Evolutionary conservation across 1,139 yeast genomes (phyloP).

Genomic region (Geotrichum siamense): DNA sequence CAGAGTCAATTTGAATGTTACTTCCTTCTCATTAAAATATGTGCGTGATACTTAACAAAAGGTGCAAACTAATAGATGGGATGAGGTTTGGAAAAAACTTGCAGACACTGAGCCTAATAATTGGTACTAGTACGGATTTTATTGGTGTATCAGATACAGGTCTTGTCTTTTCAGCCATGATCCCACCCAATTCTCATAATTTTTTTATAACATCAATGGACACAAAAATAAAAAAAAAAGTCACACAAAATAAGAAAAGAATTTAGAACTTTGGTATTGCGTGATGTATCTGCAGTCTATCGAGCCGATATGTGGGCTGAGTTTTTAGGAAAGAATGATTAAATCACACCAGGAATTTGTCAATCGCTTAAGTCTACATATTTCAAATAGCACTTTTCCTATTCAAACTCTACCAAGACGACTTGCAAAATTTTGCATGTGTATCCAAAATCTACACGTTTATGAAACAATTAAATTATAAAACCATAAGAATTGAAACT

Average conservation of each 20-base stretch:
- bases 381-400: slow-evolving; percentile 39
- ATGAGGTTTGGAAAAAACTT: slow-evolving; percentile 31
- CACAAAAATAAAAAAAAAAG: slow-evolving; percentile 11
- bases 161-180: slow-evolving; percentile 14
- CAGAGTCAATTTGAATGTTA: slow-evolving; percentile 29
- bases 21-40: slow-evolving; percentile 32
- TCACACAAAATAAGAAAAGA: slow-evolving; percentile 29
- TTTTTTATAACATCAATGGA: slow-evolving; percentile 4
- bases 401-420: slow-evolving; percentile 39
- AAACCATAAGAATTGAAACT: slow-evolving; percentile 28
- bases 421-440: slow-evolving; percentile 31
- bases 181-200: slow-evolving; percentile 2
- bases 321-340: slow-evolving; percentile 45
- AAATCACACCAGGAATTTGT: slow-evolving; percentile 47
- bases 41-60: slow-evolving; percentile 32
- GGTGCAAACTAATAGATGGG: slow-evolving; percentile 33
- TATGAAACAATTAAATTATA: slow-evolving; percentile 39
- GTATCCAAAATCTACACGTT: slow-evolving; percentile 41
- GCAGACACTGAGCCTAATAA: slow-evolving; percentile 17
- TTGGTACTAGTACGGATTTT: slow-evolving; percentile 32
- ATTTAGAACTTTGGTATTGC: slow-evolving; percentile 38
- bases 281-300: slow-evolving; percentile 45
- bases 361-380: slow-evolving; percentile 33
- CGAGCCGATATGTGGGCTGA: slow-evolving; percentile 50
- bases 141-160: slow-evolving; percentile 40